Conservation (phyloP, 2,329 filamentous ascomycete species). For the Diplodia seriata region DNA sequence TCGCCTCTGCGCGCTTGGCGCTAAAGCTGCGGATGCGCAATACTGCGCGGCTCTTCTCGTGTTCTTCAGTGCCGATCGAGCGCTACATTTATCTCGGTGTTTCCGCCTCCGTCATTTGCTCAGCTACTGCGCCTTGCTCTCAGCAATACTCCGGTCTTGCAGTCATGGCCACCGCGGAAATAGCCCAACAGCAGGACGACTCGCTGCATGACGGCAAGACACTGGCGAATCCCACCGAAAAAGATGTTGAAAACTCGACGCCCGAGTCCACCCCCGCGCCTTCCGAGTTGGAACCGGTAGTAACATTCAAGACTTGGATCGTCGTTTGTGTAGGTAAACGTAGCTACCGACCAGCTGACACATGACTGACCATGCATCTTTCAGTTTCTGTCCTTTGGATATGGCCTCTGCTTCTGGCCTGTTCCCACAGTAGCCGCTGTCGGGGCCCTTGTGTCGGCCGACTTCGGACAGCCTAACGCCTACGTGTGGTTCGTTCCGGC, state of each 20-base stretch:
- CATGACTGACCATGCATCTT: too few relatives aligned
- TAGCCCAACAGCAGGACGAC: not conserved
- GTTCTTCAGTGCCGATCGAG: not conserved
- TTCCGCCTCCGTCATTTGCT: not conserved
- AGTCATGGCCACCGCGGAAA: not conserved
- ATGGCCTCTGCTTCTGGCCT: conserved; percentile 42
- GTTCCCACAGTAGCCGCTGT: conserved; percentile 42
- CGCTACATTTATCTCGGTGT: conserved; percentile 1
- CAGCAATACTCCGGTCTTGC: not conserved
- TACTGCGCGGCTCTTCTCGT: not conserved
- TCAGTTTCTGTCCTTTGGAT: conserved; percentile 40
- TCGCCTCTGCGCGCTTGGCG: not conserved
- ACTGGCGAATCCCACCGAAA: not conserved
- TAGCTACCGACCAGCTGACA: too few relatives aligned
- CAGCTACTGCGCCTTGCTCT: not conserved
- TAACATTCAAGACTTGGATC: conserved; percentile 25
- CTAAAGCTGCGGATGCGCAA: not conserved
- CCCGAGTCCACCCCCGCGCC: not conserved
- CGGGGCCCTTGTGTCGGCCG: conserved; percentile 30
- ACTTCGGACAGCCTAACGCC: conserved; percentile 18
- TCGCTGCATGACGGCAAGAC: not conserved
- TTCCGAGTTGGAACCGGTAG: conserved; percentile 15
- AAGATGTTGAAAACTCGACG: conserved; percentile 10
- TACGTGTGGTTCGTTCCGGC: conserved; percentile 39
- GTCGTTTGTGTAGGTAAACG: not conserved